Evolutionary conservation across 2,329 filamentous ascomycete genomes (phyloP).

Genomic region (Paracorniculantispora psalliotae): DNA sequence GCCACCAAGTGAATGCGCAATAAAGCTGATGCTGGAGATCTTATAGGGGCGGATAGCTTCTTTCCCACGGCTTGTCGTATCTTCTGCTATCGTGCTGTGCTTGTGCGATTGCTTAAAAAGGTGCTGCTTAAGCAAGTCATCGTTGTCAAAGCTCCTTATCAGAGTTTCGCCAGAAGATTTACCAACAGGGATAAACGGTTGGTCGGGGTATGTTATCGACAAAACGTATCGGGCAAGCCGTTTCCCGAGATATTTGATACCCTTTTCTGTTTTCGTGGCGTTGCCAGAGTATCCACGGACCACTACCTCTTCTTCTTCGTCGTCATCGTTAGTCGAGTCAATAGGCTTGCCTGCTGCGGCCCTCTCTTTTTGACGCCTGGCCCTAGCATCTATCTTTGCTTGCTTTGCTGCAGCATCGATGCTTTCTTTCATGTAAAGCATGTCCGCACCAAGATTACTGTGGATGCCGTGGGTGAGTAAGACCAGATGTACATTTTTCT

Average conservation of each 20-base stretch:
- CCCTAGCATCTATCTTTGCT: slow-evolving; percentile 64
- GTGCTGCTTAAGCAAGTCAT: slow-evolving; percentile 40
- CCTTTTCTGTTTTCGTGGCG: slow-evolving; percentile 83
- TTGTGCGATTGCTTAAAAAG: slow-evolving; percentile 48
- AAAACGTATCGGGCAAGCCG: slow-evolving; percentile 87
- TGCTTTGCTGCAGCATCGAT: slow-evolving; percentile 80
- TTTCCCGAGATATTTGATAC: slow-evolving; percentile 96
- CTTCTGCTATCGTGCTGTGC: slow-evolving; percentile 55
- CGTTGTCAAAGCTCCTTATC: slow-evolving; percentile 32
- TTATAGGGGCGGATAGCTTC: slow-evolving; percentile 59
- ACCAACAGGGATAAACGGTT: slow-evolving; percentile 70
- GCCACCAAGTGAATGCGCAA: slow-evolving; percentile 87
- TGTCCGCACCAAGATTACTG: slow-evolving; percentile 91
- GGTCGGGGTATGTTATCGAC: slow-evolving; percentile 86
- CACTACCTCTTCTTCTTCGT: slow-evolving; percentile 78
- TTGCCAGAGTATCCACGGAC: slow-evolving; percentile 89
- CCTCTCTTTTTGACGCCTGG: slow-evolving; percentile 49
- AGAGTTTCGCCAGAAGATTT: slow-evolving; percentile 45
- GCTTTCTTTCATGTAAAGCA: slow-evolving; percentile 96
- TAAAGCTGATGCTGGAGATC: slow-evolving; percentile 91
- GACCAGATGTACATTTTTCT: slow-evolving; percentile 83
- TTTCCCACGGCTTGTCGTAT: slow-evolving; percentile 47
- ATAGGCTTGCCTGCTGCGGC: slow-evolving; percentile 20
- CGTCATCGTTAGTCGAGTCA: slow-evolving; percentile 28
- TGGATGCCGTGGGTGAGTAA: slow-evolving; percentile 91